Evolutionary conservation across 768 basidiomycete species (phyloP), one percentile per base, ranked within the genome.

Genomic region (Macrolepiota albuminosa): DNA sequence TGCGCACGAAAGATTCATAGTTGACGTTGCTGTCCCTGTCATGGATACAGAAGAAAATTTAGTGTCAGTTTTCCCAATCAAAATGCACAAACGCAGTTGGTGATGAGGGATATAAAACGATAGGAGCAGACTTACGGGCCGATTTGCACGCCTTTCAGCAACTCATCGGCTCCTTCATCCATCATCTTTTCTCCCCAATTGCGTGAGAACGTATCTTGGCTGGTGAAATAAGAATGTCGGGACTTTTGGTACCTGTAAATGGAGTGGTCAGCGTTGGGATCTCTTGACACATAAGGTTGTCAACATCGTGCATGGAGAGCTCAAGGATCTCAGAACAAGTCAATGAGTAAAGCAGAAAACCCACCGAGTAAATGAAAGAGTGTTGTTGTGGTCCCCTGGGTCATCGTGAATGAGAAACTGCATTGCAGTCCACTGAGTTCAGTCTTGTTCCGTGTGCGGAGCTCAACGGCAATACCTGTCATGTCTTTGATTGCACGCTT

Each of bases 91-190:
- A 58, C 21, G 37, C 36, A 21, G 10, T 52, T 7, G 18, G 26
- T 14, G 51, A 53, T 60, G 58, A 49, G 59, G 16, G 24, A 60
- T 64, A 37, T 21, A 48, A 49, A 46, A 2, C n/a, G 54, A 11
- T 11, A 36, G 3, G 21, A 37, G 47, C n/a, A 39, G 48, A 85
- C 87, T 78, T 69, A 93, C 89, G 84, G 78, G 73, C 90, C 91
- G 58, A 97, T 86, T 75, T 95, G 93, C 37, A 95, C 93, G 33
- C 95, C 95, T 75, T 98, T 98, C 67, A 99, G 80, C 66, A 99
- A 80, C 75, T 99, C 97, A 70, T 98, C 96, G n/a, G 98, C 97
- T 77, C 98, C 97, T 64, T 95, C 93, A 70, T 98, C 95, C 8
- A 87, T 72, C 93, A 99, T 95, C 81, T 98, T 98, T 82, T 99